Conservation (phyloP, 805 yeast species). For the Lachancea quebecensis region DNA sequence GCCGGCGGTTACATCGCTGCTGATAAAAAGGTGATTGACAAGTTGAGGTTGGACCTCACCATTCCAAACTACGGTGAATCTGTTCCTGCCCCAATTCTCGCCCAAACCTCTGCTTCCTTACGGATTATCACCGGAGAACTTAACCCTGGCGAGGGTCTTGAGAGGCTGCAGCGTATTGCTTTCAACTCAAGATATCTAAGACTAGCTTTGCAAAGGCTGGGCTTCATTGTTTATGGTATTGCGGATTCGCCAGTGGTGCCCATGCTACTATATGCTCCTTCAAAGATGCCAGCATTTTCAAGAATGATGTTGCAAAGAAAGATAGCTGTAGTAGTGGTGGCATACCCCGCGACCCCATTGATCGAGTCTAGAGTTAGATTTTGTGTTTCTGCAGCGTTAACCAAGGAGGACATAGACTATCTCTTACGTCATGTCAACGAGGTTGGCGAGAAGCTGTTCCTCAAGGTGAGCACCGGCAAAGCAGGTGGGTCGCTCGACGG, state of each 20-base stretch:
- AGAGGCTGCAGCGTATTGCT: slow-evolving; percentile 86
- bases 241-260: slow-evolving; percentile 98
- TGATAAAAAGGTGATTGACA: slow-evolving; percentile 57
- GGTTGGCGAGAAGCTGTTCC: slow-evolving; percentile 66
- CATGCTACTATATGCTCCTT: slow-evolving; percentile 75
- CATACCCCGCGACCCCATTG: slow-evolving; percentile 96
- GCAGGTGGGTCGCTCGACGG: slow-evolving; percentile 61
- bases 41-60: slow-evolving; percentile 64
- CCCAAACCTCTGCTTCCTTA: slow-evolving; percentile 78
- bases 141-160: slow-evolving; percentile 88
- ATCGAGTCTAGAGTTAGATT: slow-evolving; percentile 85
- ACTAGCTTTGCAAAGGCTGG: slow-evolving; percentile 82
- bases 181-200: slow-evolving; percentile 92
- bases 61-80: slow-evolving; percentile 77
- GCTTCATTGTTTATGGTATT: slow-evolving; percentile 89
- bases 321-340: slow-evolving; percentile 92
- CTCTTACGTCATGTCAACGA: slow-evolving; percentile 64
- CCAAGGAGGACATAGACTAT: slow-evolving; percentile 88
- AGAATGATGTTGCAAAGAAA: slow-evolving; percentile 71
- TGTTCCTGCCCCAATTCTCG: slow-evolving; percentile 83
- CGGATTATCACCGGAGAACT: slow-evolving; percentile 72
- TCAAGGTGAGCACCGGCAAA: slow-evolving; percentile 72
- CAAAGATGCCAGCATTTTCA: slow-evolving; percentile 90
- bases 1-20: slow-evolving; percentile 98
- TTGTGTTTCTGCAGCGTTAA: slow-evolving; percentile 86